A percentile compares a stretch with the other conserved stretches of the same genome.
phyloP scores from a whole-genome alignment of 2,329 filamentous ascomycete species.

The Colletotrichum sp. region DNA sequence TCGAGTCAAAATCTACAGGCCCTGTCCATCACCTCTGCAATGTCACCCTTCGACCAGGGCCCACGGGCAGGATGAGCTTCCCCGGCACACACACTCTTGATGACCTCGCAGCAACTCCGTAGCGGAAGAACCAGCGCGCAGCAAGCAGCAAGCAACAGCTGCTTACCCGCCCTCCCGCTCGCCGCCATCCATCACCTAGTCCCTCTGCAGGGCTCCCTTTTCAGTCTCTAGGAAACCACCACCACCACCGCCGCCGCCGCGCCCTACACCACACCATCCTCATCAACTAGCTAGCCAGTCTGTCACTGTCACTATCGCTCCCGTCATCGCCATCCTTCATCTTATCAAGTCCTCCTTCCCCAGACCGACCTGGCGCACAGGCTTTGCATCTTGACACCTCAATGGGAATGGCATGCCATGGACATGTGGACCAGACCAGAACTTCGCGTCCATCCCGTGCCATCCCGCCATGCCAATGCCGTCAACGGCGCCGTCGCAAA shows the following conservation, averaged over 20 bases:
- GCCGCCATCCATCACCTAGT: neutral
- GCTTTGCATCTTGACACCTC: neutral
- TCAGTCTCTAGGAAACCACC: neutral
- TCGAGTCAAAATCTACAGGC: slow-evolving; percentile 5
- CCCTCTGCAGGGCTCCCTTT: neutral
- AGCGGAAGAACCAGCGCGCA: neutral
- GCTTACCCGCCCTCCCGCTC: slow-evolving; percentile 4
- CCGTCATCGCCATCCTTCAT: neutral
- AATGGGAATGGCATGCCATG: neutral
- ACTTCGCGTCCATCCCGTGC: neutral
- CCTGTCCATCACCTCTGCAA: slow-evolving; percentile 20
- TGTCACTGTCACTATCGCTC: neutral
- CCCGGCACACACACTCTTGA: slow-evolving; percentile 16
- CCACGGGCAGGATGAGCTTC: slow-evolving; percentile 18
- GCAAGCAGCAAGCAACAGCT: neutral
- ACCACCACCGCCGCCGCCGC: neutral
- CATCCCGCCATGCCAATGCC: neutral
- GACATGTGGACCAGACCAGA: neutral
- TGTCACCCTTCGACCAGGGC: neutral
- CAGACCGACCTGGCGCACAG: neutral
- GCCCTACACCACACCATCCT: neutral
- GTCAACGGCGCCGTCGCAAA: neutral
- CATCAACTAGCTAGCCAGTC: neutral
- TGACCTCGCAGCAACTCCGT: neutral
- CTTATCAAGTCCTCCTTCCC: slow-evolving; percentile 4